These are phyloP conservation scores for Cyberlindnera mrakii DNA, from an alignment of 805 yeast genomes.

Conservation along the genomic window DNA sequence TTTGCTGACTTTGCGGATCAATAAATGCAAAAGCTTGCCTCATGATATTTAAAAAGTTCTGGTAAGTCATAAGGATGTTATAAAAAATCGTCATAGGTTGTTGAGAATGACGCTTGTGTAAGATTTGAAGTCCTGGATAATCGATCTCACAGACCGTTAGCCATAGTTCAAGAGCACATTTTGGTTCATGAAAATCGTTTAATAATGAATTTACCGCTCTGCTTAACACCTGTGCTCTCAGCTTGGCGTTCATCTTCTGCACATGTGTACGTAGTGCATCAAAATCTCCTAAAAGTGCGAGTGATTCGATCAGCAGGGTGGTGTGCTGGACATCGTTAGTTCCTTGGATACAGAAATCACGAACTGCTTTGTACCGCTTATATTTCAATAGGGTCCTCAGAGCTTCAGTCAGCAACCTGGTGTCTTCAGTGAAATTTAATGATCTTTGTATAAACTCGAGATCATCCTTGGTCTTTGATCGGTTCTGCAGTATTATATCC, in stretches of 20 bases:
- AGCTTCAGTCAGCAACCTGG: neutral
- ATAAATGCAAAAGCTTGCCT: neutral
- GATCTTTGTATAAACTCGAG: neutral
- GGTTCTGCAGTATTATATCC: neutral
- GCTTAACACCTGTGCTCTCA: neutral
- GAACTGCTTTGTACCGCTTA: neutral
- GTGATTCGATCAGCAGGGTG: neutral
- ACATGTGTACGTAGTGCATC: neutral
- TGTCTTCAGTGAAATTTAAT: neutral
- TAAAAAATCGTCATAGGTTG: slow-evolving; percentile 1
- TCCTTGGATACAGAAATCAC: neutral
- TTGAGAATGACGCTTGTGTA: slow-evolving; percentile 6
- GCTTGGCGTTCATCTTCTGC: neutral
- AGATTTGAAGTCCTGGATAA: slow-evolving; percentile 6
- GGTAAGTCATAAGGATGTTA: slow-evolving; percentile 1
- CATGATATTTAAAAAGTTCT: neutral
- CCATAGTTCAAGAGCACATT: slow-evolving; percentile 8
- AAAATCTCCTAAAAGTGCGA: neutral
- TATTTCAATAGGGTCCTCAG: neutral
- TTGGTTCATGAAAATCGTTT: neutral
- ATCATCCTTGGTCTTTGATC: slow-evolving; percentile 1
- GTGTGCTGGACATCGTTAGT: neutral
- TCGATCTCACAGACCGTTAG: neutral
- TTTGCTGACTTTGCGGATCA: neutral
- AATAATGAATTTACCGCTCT: slow-evolving; percentile 1